Conservation (phyloP, 148 eudicot species). For the Nyssa sinensis region DNA sequence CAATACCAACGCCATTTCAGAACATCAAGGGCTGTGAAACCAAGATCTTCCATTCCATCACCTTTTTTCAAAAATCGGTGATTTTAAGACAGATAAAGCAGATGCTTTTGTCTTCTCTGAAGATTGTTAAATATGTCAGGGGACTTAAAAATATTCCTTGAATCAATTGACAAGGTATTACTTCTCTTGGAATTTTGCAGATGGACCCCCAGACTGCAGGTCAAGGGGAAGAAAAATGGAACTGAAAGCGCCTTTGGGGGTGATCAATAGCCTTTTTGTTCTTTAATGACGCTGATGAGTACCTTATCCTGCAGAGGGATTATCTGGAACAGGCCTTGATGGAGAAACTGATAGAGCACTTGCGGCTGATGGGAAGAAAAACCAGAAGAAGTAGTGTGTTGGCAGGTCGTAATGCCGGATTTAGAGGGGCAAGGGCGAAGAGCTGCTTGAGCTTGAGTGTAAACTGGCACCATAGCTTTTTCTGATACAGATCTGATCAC, state of each 20-base stretch:
- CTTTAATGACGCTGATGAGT: constrained; percentile 15
- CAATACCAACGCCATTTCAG: no score
- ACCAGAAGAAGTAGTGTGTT: no score
- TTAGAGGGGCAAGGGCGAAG: no score
- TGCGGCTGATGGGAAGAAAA: constrained; percentile 35
- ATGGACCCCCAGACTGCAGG: constrained; percentile 65
- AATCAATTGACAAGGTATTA: constrained; percentile 79
- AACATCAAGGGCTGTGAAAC: no score
- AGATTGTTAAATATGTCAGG: constrained; percentile 46
- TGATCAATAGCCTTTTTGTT: background rate
- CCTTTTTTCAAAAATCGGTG: no score
- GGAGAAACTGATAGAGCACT: constrained; percentile 48
- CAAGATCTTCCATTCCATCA: no score
- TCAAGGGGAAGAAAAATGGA: constrained; percentile 35
- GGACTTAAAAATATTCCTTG: constrained; percentile 58
- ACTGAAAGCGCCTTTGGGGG: constrained; percentile 26
- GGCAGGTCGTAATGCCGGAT: no score
- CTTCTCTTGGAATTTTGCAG: constrained; percentile 81
- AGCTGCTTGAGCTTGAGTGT: no score
- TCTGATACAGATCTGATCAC: no score
- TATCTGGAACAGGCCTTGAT: constrained; percentile 22
- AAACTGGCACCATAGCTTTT: no score
- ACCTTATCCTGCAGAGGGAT: constrained; percentile 43
- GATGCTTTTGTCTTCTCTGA: no score
- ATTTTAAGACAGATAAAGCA: no score